Base-by-base conservation (phyloP, 768 basidiomycete genomes). In the Tricholoma saponaceum region DNA sequence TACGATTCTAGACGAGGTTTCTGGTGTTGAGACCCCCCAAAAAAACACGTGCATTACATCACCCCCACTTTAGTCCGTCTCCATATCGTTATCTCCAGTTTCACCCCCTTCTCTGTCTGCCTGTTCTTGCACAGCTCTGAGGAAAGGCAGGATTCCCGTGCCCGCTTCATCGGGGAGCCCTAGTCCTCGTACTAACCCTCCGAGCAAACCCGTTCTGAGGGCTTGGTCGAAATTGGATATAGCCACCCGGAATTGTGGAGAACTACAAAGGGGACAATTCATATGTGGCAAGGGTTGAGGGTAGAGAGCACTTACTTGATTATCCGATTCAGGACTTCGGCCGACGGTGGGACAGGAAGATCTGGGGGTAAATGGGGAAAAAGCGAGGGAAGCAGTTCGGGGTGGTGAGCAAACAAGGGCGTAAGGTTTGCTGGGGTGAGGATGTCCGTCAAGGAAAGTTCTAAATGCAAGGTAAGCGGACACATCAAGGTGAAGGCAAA, bases 141-240 rank as follows among this genome's bases (percentile, higher is more conserved):
- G 74, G 70, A 96, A 96, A 5, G 90, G 84, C 41, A 76, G 83
- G 5, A 95, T 78, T 4, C 92, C 84, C 4, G 79, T 79, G 0
- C 92, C 94, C 7, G 94, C 94, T 63, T 88, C 89, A 65, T 89
- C 91, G 0, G 92, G 90, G 35, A 97, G 73, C 2, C 93, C 94
- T 6, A 97, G 76, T 23, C 85, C 81, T 32, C 85, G 76, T 57
- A 96, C 91, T 18, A 95, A 76, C 0, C 80, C 83, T 5, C 85
- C 86, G 2, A 95, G 74, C 52, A 92, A 71, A 7, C 94, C 94
- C 0, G 90, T 94, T 51, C 87, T 76, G 55, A 97, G 76, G 5
- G 92, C 94, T 66, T 89, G 86, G 67, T 97, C 94, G 49, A 97
- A 81, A 67, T 82, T 89, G 2, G 82, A 75, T 18, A 95, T 89